Conservation (phyloP, 768 basidiomycete genomes). For the Xanthoconium stramineum region DNA sequence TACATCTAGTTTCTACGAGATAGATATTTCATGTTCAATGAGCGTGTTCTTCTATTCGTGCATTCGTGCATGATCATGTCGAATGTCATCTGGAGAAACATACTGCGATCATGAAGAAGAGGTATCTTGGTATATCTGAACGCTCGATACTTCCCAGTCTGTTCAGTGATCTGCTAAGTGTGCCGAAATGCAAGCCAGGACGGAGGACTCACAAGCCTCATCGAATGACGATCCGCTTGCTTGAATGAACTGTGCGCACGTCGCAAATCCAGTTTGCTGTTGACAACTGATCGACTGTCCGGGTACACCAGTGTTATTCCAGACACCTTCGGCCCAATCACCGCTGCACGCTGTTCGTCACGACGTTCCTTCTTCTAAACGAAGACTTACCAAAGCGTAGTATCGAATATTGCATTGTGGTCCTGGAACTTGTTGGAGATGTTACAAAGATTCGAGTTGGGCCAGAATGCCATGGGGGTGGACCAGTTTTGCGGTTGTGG, state of each 20-base stretch:
- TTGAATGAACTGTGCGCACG: constrained; percentile 75
- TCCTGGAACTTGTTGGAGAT: constrained; percentile 77
- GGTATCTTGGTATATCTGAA: constrained; percentile 64
- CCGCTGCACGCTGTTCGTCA: constrained; percentile 47
- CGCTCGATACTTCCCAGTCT: constrained; percentile 83
- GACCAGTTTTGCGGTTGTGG: constrained; percentile 81
- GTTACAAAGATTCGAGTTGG: constrained; percentile 62
- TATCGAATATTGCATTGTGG: constrained; percentile 81
- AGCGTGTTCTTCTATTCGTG: constrained; percentile 12
- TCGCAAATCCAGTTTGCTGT: constrained; percentile 73
- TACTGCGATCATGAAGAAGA: constrained; percentile 16
- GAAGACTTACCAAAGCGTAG: constrained; percentile 65
- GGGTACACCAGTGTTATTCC: constrained; percentile 68
- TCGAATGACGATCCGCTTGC: constrained; percentile 66
- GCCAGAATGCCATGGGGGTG: constrained; percentile 73
- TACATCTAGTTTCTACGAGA: constrained; percentile 23
- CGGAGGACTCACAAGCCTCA: constrained; percentile 68
- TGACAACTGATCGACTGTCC: constrained; percentile 89
- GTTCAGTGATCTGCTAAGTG: constrained; percentile 4
- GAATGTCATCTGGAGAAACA: constrained; percentile 2
- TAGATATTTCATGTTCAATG: constrained; percentile 17
- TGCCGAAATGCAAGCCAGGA: neutral
- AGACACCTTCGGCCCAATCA: constrained; percentile 86
- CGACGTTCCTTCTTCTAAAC: neutral
- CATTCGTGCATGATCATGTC: constrained; percentile 7